Conservation (phyloP, 371 early-diverging fungal genomes). For the Nosema muscidifuracis region DNA sequence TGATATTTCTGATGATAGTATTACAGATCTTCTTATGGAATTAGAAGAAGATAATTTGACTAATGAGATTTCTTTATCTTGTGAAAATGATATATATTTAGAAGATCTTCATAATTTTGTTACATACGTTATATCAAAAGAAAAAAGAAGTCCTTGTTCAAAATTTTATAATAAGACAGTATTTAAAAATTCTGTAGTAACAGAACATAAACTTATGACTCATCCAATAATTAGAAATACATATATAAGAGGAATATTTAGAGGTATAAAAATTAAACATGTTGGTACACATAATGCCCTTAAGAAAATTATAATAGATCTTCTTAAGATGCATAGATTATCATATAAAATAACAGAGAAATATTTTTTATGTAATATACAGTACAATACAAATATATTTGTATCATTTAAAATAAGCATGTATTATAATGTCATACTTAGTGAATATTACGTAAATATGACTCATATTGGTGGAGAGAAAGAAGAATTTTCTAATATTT, state of each 20-base stretch:
- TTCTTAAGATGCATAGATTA: constrained; percentile 41
- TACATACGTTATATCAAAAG: constrained; percentile 34
- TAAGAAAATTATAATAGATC: constrained; percentile 48
- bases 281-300: constrained; percentile 42
- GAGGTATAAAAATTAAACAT: constrained; percentile 44
- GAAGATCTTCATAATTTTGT: constrained; percentile 44
- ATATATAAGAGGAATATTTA: constrained; percentile 53
- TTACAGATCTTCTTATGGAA: neutral
- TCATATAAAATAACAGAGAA: constrained; percentile 45
- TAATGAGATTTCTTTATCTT: neutral
- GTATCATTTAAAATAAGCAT: constrained; percentile 49
- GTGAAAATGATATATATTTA: neutral
- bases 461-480: constrained; percentile 28
- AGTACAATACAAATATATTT: neutral
- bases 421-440: constrained; percentile 55
- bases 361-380: constrained; percentile 42
- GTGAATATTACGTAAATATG: constrained; percentile 42
- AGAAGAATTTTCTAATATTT: constrained; percentile 28
- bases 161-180: constrained; percentile 32
- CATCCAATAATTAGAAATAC: constrained; percentile 42
- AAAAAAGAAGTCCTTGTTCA: neutral
- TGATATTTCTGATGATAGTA: neutral
- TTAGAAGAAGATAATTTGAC: neutral
- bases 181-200: constrained; percentile 7
- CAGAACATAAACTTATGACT: neutral